Evolutionary conservation across 805 yeast genomes (phyloP).

Genomic region (Nakazawaea peltata): DNA sequence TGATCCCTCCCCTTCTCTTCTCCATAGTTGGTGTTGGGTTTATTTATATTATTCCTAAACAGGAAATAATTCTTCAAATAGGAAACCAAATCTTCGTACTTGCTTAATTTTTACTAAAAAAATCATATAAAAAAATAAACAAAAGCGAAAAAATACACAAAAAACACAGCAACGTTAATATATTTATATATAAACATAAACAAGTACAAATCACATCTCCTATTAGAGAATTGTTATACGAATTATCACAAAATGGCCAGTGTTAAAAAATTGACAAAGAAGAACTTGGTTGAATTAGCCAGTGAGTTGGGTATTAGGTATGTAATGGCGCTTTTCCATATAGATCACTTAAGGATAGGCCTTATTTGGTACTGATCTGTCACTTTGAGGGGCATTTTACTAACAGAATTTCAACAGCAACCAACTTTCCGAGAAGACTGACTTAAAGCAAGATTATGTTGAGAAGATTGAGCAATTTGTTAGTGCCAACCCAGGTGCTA

Average conservation of each 20-base stretch:
- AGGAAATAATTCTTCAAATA: too few species aligned
- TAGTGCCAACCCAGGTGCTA: constrained; percentile 2
- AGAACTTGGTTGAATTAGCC: constrained; percentile 9
- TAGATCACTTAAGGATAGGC: too few species aligned
- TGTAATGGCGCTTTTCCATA: neutral
- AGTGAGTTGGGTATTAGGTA: constrained; percentile 10
- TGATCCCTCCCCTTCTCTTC: too few species aligned
- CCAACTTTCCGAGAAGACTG: constrained; percentile 9
- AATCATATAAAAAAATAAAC: neutral
- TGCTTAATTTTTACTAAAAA: too few species aligned
- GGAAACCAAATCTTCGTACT: too few species aligned
- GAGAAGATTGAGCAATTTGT: constrained; percentile 8
- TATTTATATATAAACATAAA: neutral
- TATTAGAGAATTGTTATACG: too few species aligned
- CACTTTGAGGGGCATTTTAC: neutral
- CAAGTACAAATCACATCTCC: neutral
- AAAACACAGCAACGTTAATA: too few species aligned
- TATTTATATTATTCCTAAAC: neutral
- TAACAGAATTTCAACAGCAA: constrained; percentile 2
- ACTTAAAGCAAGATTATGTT: constrained; percentile 10
- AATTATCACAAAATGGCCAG: constrained; percentile 8
- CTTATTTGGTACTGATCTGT: too few species aligned
- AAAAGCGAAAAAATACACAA: neutral
- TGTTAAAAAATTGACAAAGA: constrained; percentile 10
- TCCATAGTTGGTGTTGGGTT: too few species aligned